Conservation (phyloP, 2,329 filamentous ascomycete genomes). For the Penicillium expansum region DNA sequence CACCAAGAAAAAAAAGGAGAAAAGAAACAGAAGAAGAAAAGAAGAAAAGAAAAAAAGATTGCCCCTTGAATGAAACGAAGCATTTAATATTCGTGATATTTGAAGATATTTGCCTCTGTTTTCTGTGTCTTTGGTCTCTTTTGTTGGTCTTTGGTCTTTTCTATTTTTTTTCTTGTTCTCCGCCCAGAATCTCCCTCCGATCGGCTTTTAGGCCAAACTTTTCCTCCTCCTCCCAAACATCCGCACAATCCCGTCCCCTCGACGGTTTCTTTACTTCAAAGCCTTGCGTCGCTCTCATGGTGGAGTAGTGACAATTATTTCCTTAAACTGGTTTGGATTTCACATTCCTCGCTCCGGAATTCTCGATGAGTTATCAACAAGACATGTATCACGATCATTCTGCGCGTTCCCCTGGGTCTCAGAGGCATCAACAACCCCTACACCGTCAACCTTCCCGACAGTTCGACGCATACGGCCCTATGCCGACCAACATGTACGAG, state of each 20-base stretch:
- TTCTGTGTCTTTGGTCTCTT: slow-evolving; percentile 16
- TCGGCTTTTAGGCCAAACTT: slow-evolving; percentile 16
- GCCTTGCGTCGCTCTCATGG: slow-evolving; percentile 30
- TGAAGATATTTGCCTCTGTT: slow-evolving; percentile 13
- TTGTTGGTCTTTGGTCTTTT: slow-evolving; percentile 10
- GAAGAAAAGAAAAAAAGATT: background rate
- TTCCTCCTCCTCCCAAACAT: slow-evolving; percentile 3
- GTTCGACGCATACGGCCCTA: slow-evolving; percentile 69
- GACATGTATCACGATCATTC: slow-evolving; percentile 63
- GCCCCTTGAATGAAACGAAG: slow-evolving; percentile 15
- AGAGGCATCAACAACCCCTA: slow-evolving; percentile 64
- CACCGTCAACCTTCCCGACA: slow-evolving; percentile 73
- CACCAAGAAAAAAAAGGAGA: background rate
- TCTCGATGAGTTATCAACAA: slow-evolving; percentile 42
- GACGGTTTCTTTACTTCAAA: slow-evolving; percentile 8
- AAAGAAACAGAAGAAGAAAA: background rate
- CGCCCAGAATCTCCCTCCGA: slow-evolving; percentile 12
- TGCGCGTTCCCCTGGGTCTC: slow-evolving; percentile 71
- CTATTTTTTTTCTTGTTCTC: slow-evolving; percentile 8
- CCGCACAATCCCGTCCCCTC: slow-evolving; percentile 15
- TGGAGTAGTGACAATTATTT: slow-evolving; percentile 25
- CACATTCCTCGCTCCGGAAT: slow-evolving; percentile 34
- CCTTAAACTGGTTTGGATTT: slow-evolving; percentile 22
- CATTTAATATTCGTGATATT: slow-evolving; percentile 8
- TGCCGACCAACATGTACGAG: slow-evolving; percentile 70